Conservation (phyloP, 805 yeast genomes). For the Torulaspora delbrueckii region DNA sequence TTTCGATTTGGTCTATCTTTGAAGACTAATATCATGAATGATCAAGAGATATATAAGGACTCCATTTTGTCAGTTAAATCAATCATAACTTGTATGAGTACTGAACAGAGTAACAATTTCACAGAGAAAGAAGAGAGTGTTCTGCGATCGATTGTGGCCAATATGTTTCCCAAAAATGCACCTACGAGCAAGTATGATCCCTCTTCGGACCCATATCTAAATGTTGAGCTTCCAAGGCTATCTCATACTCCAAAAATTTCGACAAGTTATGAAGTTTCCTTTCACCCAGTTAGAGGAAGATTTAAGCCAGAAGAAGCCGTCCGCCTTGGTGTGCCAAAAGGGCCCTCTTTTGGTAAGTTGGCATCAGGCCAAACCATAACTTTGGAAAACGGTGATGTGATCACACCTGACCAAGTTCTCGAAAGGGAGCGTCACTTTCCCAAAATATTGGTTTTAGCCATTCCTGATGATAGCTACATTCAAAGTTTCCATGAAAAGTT, state of each 20-base stretch:
- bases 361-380: constrained; percentile 56
- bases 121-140: constrained; percentile 12
- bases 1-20: constrained; percentile 68
- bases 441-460: constrained; percentile 64
- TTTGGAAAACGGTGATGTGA: constrained; percentile 51
- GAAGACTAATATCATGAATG: constrained; percentile 27
- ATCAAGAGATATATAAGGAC: constrained; percentile 29
- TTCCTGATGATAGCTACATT: constrained; percentile 53
- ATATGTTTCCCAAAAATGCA: constrained; percentile 56
- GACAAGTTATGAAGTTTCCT: constrained; percentile 62
- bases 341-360: constrained; percentile 53
- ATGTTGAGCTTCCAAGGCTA: constrained; percentile 34
- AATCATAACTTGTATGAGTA: constrained; percentile 19
- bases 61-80: constrained; percentile 40
- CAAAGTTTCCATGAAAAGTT: constrained; percentile 32
- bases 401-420: constrained; percentile 68
- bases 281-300: constrained; percentile 68
- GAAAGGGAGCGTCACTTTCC: constrained; percentile 55
- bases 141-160: constrained; percentile 36
- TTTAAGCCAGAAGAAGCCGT: constrained; percentile 64
- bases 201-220: constrained; percentile 34
- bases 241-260: constrained; percentile 33
- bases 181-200: constrained; percentile 37
- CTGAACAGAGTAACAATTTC: constrained; percentile 3
- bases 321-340: constrained; percentile 63